phyloP scores from a whole-genome alignment of 2,329 filamentous ascomycete species.

The Talaromyces marneffei region DNA sequence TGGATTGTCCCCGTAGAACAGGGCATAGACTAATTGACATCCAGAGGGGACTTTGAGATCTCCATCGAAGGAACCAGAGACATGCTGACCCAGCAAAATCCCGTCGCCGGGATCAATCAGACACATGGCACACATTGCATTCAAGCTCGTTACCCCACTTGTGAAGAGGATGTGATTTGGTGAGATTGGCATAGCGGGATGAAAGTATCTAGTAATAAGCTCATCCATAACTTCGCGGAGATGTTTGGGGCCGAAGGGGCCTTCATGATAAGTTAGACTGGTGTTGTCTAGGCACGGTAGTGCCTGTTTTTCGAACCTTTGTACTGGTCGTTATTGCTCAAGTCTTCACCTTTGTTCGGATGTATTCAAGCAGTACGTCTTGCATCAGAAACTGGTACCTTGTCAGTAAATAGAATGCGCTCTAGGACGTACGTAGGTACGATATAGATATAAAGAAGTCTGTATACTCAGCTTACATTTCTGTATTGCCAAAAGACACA shows the following conservation, averaged over 20 bases:
- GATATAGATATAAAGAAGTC: background rate
- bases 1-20: slow-evolving; percentile 33
- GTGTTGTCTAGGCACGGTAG: background rate
- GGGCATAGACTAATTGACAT: slow-evolving; percentile 35
- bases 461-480: slow-evolving; percentile 25
- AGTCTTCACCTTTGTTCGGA: background rate
- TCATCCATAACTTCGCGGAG: slow-evolving; percentile 38
- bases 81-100: slow-evolving; percentile 42
- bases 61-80: slow-evolving; percentile 45
- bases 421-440: background rate
- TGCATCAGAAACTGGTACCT: slow-evolving; percentile 2
- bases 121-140: slow-evolving; percentile 39
- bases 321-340: background rate
- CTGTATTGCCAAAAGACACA: slow-evolving; percentile 33
- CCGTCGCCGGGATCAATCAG: slow-evolving; percentile 43
- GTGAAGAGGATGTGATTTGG: slow-evolving; percentile 36
- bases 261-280: slow-evolving; percentile 33
- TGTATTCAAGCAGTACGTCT: slow-evolving; percentile 1
- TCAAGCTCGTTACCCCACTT: slow-evolving; percentile 40
- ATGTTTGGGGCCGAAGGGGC: slow-evolving; percentile 31
- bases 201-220: slow-evolving; percentile 40
- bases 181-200: slow-evolving; percentile 29
- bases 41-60: slow-evolving; percentile 45
- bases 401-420: background rate
- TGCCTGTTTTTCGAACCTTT: background rate